These are phyloP conservation scores for Pseudoscleropodium purum DNA, from an alignment of 225 moss, liverwort and hornwort genomes.

Conservation along the genomic window DNA sequence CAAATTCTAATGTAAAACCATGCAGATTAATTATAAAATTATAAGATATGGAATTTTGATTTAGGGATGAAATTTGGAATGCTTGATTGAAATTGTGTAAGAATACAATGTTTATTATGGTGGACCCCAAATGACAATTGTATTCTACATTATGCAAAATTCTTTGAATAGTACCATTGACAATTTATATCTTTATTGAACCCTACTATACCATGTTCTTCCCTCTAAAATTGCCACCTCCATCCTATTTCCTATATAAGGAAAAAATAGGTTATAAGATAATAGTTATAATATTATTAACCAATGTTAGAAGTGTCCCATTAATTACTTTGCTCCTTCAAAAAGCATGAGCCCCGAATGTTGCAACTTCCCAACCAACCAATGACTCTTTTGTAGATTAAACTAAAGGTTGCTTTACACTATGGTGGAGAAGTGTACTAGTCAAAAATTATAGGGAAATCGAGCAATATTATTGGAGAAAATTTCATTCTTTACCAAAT, in stretches of 20 bases:
- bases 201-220: not conserved
- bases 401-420: too few species aligned
- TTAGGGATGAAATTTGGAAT: not conserved
- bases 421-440: too few species aligned
- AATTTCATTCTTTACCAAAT: too few species aligned
- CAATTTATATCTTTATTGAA: not conserved
- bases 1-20: not conserved
- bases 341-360: fast-evolving
- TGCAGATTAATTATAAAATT: not conserved
- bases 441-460: too few species aligned
- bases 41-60: not conserved
- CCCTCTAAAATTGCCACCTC: fast-evolving
- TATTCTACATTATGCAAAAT: not conserved
- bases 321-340: too few species aligned
- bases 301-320: too few species aligned
- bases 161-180: too few species aligned
- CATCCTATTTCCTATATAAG: not conserved
- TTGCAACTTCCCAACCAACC: too few species aligned
- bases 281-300: not conserved
- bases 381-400: too few species aligned
- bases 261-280: not conserved
- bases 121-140: not conserved
- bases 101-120: not conserved
- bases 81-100: not conserved
- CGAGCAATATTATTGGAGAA: too few species aligned